Evolutionary conservation across 2,329 filamentous ascomycete species (phyloP).

Genomic region (Hortaea sp.): DNA sequence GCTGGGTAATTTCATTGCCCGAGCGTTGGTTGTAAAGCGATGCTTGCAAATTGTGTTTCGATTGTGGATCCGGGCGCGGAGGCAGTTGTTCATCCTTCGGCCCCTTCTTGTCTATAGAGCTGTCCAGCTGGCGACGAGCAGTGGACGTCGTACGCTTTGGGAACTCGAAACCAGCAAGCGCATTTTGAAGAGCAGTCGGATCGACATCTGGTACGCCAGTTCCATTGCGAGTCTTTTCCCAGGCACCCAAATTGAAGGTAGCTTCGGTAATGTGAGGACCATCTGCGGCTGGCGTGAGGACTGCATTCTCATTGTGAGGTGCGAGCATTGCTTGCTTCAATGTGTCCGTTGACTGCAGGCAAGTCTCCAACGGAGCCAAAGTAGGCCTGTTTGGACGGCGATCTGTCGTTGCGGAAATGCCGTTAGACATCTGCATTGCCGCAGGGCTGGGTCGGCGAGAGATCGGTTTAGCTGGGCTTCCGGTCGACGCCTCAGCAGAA

Average conservation of each 20-base stretch:
- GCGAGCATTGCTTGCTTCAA: conserved; percentile 23
- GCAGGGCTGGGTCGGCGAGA: conserved; percentile 18
- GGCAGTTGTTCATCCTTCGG: conserved; percentile 1
- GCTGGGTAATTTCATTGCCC: background rate
- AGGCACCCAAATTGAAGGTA: conserved; percentile 20
- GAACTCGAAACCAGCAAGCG: conserved; percentile 11
- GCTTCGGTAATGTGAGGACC: conserved; percentile 17
- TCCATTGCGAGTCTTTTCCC: conserved; percentile 17
- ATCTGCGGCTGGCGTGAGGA: conserved; percentile 20
- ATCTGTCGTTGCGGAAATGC: conserved; percentile 7
- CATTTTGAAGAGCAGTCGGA: background rate
- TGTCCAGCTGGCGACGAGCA: conserved; percentile 5
- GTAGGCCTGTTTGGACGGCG: background rate
- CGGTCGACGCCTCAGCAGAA: conserved; percentile 8
- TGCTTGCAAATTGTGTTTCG: background rate
- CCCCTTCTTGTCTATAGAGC: background rate
- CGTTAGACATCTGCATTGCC: conserved; percentile 5
- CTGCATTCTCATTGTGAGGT: conserved; percentile 24
- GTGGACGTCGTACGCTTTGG: conserved; percentile 13
- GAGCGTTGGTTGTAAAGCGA: background rate
- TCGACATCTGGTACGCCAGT: conserved; percentile 1
- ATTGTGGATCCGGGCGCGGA: background rate
- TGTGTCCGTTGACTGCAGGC: conserved; percentile 15
- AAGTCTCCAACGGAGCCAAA: conserved; percentile 14
- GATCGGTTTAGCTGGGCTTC: conserved; percentile 15